Evolutionary conservation across 2,329 filamentous ascomycete species (phyloP).

Genomic region (Cercospora nicotianae): DNA sequence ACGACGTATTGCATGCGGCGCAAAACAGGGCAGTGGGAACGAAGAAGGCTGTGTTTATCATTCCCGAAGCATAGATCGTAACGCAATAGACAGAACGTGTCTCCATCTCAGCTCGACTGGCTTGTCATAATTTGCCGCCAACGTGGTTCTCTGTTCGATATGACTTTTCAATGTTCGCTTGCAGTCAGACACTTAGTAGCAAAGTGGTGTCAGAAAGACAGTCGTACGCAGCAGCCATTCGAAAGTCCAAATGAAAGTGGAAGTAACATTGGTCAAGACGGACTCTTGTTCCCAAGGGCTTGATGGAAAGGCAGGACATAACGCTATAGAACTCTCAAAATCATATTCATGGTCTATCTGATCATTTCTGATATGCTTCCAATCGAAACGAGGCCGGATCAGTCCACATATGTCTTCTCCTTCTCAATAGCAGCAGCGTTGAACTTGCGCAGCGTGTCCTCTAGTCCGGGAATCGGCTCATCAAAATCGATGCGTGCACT

Average conservation of each 20-base stretch:
- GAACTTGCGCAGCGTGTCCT: slow-evolving; percentile 1
- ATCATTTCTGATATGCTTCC: not conserved
- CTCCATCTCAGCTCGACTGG: not conserved
- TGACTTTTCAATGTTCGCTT: no score
- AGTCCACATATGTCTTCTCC: slow-evolving; percentile 3
- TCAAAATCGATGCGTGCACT: not conserved
- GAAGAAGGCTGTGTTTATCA: not conserved
- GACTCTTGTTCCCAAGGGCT: not conserved
- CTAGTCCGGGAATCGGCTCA: not conserved
- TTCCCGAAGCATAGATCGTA: not conserved
- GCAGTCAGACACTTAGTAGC: no score
- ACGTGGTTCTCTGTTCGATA: not conserved
- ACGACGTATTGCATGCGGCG: not conserved
- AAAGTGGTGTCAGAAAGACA: no score
- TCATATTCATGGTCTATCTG: not conserved
- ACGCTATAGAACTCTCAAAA: not conserved
- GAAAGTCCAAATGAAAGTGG: not conserved
- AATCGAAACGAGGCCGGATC: not conserved
- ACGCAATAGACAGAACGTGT: not conserved
- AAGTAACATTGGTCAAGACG: not conserved
- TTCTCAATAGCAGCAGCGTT: slow-evolving; percentile 5
- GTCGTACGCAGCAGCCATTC: no score
- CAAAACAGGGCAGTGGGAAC: not conserved
- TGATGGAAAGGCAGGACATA: not conserved
- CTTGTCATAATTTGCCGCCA: not conserved